Percentiles rank a stretch among this genome's conserved stretches.
These are phyloP conservation scores for Fusarium lyarnte DNA, from an alignment of 2,329 filamentous ascomycete species.

Conservation along the genomic window DNA sequence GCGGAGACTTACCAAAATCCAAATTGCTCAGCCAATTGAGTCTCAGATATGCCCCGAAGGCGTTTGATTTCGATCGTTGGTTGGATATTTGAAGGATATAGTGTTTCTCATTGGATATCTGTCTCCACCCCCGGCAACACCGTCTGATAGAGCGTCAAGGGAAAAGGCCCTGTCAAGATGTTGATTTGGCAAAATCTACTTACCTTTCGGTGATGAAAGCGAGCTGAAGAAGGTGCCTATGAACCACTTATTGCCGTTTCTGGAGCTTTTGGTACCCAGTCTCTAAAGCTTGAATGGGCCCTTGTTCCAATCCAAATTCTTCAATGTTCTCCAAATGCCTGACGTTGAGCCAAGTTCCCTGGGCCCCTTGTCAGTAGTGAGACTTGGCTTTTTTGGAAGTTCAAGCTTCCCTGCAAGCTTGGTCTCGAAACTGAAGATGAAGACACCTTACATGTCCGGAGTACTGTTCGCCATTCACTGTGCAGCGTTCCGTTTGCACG, in stretches of 20 bases:
- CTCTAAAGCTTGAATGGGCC: constrained; percentile 30
- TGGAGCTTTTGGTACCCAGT: constrained; percentile 16
- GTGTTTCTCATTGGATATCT: constrained; percentile 16
- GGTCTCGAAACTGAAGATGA: constrained; percentile 15
- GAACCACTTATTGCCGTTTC: constrained; percentile 16
- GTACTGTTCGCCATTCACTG: not conserved
- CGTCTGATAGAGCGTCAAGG: constrained; percentile 23
- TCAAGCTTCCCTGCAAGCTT: constrained; percentile 19
- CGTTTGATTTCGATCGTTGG: constrained; percentile 9
- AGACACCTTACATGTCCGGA: constrained; percentile 10
- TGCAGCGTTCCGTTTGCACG: not conserved
- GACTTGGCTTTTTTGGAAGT: constrained; percentile 27
- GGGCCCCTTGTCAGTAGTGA: constrained; percentile 22
- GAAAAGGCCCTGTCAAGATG: not conserved
- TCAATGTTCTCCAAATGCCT: constrained; percentile 27
- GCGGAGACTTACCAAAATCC: constrained; percentile 13
- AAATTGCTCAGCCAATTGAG: constrained; percentile 15
- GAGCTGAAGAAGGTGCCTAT: constrained; percentile 6
- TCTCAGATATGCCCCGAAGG: constrained; percentile 1
- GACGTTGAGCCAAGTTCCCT: constrained; percentile 20
- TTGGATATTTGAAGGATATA: constrained; percentile 18
- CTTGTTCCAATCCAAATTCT: constrained; percentile 22
- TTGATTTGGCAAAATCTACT: not conserved
- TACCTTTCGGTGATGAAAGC: constrained; percentile 9
- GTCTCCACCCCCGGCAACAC: constrained; percentile 10